A percentile compares a stretch with the other conserved stretches of the same genome.
Evolutionary conservation across 352 stramenopile genomes (phyloP).

Genomic region (Achlya hypogyna): DNA sequence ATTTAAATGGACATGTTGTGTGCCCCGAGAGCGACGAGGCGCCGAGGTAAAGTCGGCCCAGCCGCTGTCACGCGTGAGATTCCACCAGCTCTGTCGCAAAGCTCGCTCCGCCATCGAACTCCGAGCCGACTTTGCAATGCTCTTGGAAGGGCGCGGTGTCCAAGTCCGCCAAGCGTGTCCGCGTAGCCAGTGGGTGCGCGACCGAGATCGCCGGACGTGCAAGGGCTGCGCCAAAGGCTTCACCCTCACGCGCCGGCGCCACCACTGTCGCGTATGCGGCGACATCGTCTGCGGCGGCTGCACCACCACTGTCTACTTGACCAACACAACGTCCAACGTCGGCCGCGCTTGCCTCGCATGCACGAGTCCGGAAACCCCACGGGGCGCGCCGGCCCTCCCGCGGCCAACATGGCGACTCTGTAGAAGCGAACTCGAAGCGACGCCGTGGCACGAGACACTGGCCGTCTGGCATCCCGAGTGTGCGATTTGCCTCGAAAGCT

Average conservation of each 20-base stretch:
- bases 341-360: background rate
- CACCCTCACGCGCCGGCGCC: conserved; percentile 55
- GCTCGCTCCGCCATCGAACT: background rate
- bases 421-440: too few relatives aligned
- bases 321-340: background rate
- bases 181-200: conserved; percentile 48
- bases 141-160: background rate
- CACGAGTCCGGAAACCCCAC: background rate
- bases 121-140: background rate
- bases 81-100: background rate
- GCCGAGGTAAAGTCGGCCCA: background rate
- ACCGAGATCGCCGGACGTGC: conserved; percentile 53
- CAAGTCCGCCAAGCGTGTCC: background rate
- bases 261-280: conserved; percentile 78
- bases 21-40: too few relatives aligned
- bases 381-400: too few relatives aligned
- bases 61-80: background rate
- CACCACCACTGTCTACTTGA: conserved; percentile 37
- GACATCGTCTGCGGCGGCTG: conserved; percentile 81
- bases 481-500: background rate
- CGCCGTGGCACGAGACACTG: background rate
- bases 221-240: conserved; percentile 73
- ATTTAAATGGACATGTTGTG: too few relatives aligned
- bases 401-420: too few relatives aligned
- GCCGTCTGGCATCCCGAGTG: background rate